Base-by-base conservation (phyloP, 352 stramenopile genomes). In the Globisporangium spiculum region DNA sequence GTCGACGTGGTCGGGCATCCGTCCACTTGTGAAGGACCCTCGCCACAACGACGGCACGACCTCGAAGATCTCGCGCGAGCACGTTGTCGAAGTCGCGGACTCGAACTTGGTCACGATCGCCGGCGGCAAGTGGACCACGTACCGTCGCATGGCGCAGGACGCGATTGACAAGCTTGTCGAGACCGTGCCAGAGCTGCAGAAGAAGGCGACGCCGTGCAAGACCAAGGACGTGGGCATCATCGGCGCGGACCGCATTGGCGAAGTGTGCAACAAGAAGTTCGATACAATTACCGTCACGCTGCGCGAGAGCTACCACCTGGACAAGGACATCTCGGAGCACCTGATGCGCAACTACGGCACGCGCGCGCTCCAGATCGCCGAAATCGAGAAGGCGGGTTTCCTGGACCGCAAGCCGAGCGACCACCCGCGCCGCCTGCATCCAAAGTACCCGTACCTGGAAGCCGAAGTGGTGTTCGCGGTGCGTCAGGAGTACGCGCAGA, bases 71-170 rank as follows among this genome's bases (percentile, higher is more conserved):
- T 97, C 89, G 34, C 94, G 96, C 36, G 95, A 98, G 65, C 96
- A 99, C 79, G 89, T 98, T 20, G 89, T 99, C 18, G 95, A 98
- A 67, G 89, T 98, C 8, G 91, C 85, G 2, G 68, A 86, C 9
- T 96, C 90, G 58, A 88, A 94, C 71, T 79, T 99, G 74, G 89
- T 99, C 36, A 98, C 96, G 48, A 98, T 98, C 69, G 93, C 95
- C 20, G 96, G 96, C 22, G 96, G 96, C 66, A 99, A 99, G 81
- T 99, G 96, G 96, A 99, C 96, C 8, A 99, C 96, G 48, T 98
- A 97, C 76, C 88, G 96, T 52, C 84, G 92, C 55, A 99, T 99
- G 96, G 96, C 96, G 3, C 88, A 99, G 76, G 96, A 99, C 66
- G 87, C 91, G 48, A 90, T 98, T 61, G 92, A 98, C 75, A 90